phyloP scores from a whole-genome alignment of 2,329 filamentous ascomycete genomes.

The Botrytis elliptica region DNA sequence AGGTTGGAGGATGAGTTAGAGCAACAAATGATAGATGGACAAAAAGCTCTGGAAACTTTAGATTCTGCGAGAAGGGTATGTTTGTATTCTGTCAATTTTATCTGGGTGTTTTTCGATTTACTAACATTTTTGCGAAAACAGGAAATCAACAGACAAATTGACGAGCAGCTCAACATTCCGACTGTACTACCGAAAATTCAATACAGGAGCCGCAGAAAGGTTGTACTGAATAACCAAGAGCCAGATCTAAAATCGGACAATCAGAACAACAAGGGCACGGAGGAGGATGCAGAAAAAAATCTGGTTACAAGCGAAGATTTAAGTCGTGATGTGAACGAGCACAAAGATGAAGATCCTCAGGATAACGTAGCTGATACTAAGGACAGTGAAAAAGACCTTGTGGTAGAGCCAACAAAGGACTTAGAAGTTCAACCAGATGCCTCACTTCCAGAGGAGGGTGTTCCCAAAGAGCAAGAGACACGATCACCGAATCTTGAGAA shows the following conservation, averaged over 20 bases:
- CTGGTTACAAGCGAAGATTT: background rate
- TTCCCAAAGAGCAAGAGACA: background rate
- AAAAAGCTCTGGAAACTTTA: slow-evolving; percentile 29
- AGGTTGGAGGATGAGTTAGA: slow-evolving; percentile 36
- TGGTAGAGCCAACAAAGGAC: background rate
- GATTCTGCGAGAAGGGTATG: slow-evolving; percentile 34
- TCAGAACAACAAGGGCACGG: background rate
- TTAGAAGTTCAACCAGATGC: background rate
- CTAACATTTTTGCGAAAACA: slow-evolving; percentile 19
- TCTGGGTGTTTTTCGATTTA: background rate
- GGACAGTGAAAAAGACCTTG: background rate
- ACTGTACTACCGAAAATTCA: slow-evolving; percentile 32
- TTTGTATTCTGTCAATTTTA: background rate
- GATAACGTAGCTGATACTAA: background rate
- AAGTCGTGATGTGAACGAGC: background rate
- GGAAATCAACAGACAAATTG: slow-evolving; percentile 36
- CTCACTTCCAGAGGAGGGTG: background rate
- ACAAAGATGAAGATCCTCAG: background rate
- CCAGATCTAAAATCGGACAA: background rate
- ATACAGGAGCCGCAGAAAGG: slow-evolving; percentile 31
- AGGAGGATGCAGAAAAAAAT: background rate
- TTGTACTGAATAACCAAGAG: slow-evolving; percentile 2
- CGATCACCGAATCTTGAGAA: background rate
- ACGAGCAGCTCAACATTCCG: slow-evolving; percentile 31
- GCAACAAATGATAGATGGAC: slow-evolving; percentile 30